Base-by-base conservation (phyloP, 345 rosid genomes). In the Limnanthes douglasii region DNA sequence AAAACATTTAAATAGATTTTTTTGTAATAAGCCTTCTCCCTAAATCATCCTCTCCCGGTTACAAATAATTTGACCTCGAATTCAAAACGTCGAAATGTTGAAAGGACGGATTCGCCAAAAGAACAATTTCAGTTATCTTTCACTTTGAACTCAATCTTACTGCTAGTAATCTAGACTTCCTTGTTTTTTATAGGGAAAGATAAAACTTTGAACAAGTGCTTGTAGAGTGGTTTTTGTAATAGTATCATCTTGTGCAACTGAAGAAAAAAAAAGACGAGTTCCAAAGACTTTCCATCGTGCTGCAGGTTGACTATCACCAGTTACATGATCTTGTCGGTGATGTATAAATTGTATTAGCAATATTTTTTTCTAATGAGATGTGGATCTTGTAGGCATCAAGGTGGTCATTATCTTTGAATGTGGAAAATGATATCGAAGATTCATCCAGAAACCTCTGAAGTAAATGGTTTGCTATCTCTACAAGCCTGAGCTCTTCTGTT, bases 341-440 rank as follows among this genome's bases (percentile, higher is more conserved):
- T 77, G 83, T 45, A 69, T 61, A 70, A 90, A 54, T 45, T 48
- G 67, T 42, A 90, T 75, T 33, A 62, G 38, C 41, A 66, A 40
- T n/a, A 51, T 31, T 32, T 70, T 60, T 64, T 71, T 71, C 43
- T n/a, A 41, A 64, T 3, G 47, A 55, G 68, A 84, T 80, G 19
- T 69, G 57, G 31, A 80, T 54, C 72, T 75, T 85, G 75, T 77
- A 85, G 41, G 88, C 98, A 61, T 77, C 82, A 57, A 90, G 88
- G 62, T 54, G 85, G 44, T 85, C 96, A 58, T 90, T 94, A 41
- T 90, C 98, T 73, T 85, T 90, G 60, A 90, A 73, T 19, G 69
- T 69, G 51, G 98, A 77, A 57, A 90, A 56, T 36, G 66, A 59
- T 51, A 64, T 48, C 36, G 61, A 44, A 28, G 98, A 77, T 41